Base-by-base conservation (phyloP, 106 monocot genomes). In the Ottelia alismoides region DNA sequence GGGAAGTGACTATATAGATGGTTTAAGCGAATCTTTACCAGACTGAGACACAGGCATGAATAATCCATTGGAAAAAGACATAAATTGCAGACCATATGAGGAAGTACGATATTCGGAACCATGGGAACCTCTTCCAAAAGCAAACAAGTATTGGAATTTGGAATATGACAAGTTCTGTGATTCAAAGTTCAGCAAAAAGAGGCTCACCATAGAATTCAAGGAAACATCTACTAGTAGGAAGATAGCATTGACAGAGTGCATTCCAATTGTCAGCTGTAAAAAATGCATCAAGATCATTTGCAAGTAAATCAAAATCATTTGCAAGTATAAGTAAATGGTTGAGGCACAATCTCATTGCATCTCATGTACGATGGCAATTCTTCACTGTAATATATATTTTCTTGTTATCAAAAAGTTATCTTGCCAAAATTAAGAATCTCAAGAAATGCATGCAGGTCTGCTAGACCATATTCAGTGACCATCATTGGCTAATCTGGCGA, bases 81-180 rank as follows among this genome's bases (percentile, higher is more conserved):
- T 71, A 91, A 16, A 64, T 57, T 12, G 72, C 61, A 2, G 84
- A 84, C 77, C 83, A 90, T 23, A 90, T 53, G 9, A 84, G 26
- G 59, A 90, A 90, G 49, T 90, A 90, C 22, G 84, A 70, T 17
- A 91, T 84, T 25, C 84, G 76, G 27, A 91, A 91, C 84, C 78
- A 84, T 0, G 82, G 83, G 32, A 92, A 92, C 54, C 70, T 62
- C 92, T 92, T 45, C 22, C n/a, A 26, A 45, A 57, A 31, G 35
- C 7, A 40, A 43, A 43, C 26, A 9, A 0, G 20, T 12, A 18
- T 14, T 20, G 20, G 49, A 2, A 16, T 61, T 25, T 45, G 1
- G n/a, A 3, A 44, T 17, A 6, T 25, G 10, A 16, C 23, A 60
- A 27, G 10, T 16, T 43, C 40, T 43, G 40, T 16, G 16, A 43